Base-by-base conservation (phyloP, 2,329 filamentous ascomycete species). In the Claviceps pazoutovae region DNA sequence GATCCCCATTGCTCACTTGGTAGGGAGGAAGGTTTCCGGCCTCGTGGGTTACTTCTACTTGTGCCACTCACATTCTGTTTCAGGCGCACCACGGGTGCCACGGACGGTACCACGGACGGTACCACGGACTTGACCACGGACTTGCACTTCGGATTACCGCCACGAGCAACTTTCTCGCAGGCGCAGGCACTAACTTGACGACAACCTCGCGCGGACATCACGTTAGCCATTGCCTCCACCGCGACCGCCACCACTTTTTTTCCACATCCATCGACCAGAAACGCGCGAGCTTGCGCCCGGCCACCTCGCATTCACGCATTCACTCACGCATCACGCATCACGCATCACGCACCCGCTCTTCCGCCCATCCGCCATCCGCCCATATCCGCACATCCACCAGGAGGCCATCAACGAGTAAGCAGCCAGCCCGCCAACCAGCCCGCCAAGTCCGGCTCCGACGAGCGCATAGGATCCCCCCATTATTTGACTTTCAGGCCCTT, bases 381-480 rank as follows among this genome's bases (percentile, higher is more conserved):
- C 38, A 39, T 39, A 44, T 44, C 43, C 14, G 23, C 43, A 16
- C 46, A 39, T 48, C 46, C 14, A 26, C 46, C 46, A 39, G 23
- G 30, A 41, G 16, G 17, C 41, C 17, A 43, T 21, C 17, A 42
- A 37, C 38, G 38, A 50, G 39, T 34, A 37, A 36, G 44, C 37
- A 36, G 17, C n/a, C 30, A 26, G 42, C 19, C 39, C 42, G 26
- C 16, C 48, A 21, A 14, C 19, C 39, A 36, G 26, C 23, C n/a
- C 41, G 39, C 26, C 41, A 50, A 19, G 23, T 19, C 16, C 37
- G 49, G 46, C 17, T 44, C 48, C 43, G 44, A 53, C 51, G 44
- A 48, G 47, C 48, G 52, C 44, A 51, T 39, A 51, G 41, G 39
- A 45, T 34, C 36, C 37, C 23, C 48, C 47, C 51, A 50, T 42